Evolutionary conservation across 1,139 yeast species (phyloP).

Genomic region (Debaryomyces fabryi): DNA sequence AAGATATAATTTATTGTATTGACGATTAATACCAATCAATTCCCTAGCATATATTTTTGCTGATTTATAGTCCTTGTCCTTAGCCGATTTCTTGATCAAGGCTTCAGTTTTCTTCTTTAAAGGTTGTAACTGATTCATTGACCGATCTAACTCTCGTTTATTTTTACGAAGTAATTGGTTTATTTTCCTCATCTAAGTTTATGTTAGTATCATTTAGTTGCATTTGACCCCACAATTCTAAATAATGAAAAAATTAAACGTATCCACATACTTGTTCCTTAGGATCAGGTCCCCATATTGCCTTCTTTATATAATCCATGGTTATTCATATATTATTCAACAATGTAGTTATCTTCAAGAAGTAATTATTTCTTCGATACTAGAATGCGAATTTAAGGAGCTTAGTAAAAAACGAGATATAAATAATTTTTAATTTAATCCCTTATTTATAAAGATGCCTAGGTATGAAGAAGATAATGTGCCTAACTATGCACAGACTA

Average conservation of each 20-base stretch:
- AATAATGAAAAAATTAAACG: neutral
- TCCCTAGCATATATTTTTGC: slow-evolving; percentile 85
- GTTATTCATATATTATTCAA: neutral
- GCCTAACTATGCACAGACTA: slow-evolving; percentile 15
- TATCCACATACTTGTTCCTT: slow-evolving; percentile 67
- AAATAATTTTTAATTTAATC: neutral
- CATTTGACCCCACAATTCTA: neutral
- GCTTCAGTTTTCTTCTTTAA: slow-evolving; percentile 75
- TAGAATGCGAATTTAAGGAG: slow-evolving; percentile 9
- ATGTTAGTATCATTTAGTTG: slow-evolving; percentile 23
- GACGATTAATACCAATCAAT: slow-evolving; percentile 72
- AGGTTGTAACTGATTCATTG: slow-evolving; percentile 66
- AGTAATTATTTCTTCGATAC: neutral
- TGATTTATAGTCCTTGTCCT: slow-evolving; percentile 71
- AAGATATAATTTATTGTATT: slow-evolving; percentile 70
- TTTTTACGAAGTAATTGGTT: slow-evolving; percentile 82
- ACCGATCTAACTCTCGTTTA: slow-evolving; percentile 77
- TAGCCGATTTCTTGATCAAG: slow-evolving; percentile 74
- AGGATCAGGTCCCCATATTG: slow-evolving; percentile 96
- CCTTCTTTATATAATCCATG: slow-evolving; percentile 78
- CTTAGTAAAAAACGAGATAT: neutral
- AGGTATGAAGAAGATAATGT: neutral
- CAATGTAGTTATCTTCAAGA: neutral
- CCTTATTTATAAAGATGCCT: neutral
- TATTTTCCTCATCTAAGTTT: slow-evolving; percentile 68